phyloP scores from a whole-genome alignment of 768 basidiomycete genomes.

The Leccinum boreale region DNA sequence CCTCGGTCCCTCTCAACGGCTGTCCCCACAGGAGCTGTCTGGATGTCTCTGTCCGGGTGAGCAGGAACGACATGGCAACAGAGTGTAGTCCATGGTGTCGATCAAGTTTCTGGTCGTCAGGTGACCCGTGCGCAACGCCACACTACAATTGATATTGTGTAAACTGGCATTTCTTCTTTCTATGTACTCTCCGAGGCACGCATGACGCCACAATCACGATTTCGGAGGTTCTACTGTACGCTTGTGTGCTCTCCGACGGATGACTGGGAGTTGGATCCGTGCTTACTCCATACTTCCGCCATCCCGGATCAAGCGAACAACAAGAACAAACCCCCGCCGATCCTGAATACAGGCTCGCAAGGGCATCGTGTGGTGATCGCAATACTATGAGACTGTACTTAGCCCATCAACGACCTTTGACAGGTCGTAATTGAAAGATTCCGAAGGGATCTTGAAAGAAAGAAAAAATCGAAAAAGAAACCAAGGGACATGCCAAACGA shows the following conservation, averaged over 20 bases:
- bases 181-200: neutral
- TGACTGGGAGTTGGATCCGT: neutral
- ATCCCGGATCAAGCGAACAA: neutral
- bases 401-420: neutral
- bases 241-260: neutral
- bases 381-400: neutral
- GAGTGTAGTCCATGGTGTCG: neutral
- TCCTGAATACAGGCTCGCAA: neutral
- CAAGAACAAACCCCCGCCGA: neutral
- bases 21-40: neutral
- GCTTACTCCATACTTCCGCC: neutral
- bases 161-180: neutral
- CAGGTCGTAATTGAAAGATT: neutral
- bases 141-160: neutral
- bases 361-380: neutral
- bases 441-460: neutral
- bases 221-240: neutral
- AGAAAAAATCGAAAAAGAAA: neutral
- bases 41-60: neutral
- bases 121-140: neutral
- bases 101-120: neutral
- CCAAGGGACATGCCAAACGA: neutral
- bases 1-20: neutral
- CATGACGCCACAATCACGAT: neutral
- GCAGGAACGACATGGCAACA: neutral